These are phyloP conservation scores for Hericium erinaceus DNA, from an alignment of 768 basidiomycete species.

Conservation along the genomic window DNA sequence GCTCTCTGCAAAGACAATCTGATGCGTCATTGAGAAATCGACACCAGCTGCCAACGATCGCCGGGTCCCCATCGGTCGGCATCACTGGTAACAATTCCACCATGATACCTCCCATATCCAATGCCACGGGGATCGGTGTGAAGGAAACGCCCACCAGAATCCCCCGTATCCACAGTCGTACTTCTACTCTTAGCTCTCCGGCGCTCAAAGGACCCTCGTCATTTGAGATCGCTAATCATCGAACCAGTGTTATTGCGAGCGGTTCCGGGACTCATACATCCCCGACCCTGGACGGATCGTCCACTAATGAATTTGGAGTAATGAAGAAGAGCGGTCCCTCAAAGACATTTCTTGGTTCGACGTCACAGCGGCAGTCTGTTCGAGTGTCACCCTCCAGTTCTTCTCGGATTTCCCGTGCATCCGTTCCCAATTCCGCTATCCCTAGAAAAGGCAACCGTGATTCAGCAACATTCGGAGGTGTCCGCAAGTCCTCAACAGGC, in stretches of 20 bases:
- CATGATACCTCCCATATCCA: conserved; percentile 42
- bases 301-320: conserved; percentile 73
- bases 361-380: conserved; percentile 43
- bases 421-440: conserved; percentile 35
- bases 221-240: conserved; percentile 38
- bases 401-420: conserved; percentile 40
- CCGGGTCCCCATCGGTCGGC: conserved; percentile 86
- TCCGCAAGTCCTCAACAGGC: conserved; percentile 77
- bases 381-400: conserved; percentile 49
- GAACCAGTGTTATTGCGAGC: conserved; percentile 55
- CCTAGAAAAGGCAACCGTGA: conserved; percentile 68
- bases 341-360: conserved; percentile 33
- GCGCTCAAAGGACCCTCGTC: conserved; percentile 47
- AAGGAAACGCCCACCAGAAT: conserved; percentile 93
- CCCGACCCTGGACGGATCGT: conserved; percentile 38
- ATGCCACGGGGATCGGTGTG: conserved; percentile 39
- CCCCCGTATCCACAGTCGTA: conserved; percentile 82
- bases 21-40: conserved; percentile 71
- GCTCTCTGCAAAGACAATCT: conserved; percentile 82
- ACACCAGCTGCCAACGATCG: conserved; percentile 80
- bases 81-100: conserved; percentile 38
- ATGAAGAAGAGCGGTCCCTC: conserved; percentile 52
- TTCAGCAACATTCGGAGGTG: conserved; percentile 65
- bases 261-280: conserved; percentile 49
- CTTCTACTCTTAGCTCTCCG: conserved; percentile 68